A percentile compares a stretch with the other conserved stretches of the same genome.
phyloP scores from a whole-genome alignment of 371 early-diverging fungal species.

The Mortierella sp. region DNA sequence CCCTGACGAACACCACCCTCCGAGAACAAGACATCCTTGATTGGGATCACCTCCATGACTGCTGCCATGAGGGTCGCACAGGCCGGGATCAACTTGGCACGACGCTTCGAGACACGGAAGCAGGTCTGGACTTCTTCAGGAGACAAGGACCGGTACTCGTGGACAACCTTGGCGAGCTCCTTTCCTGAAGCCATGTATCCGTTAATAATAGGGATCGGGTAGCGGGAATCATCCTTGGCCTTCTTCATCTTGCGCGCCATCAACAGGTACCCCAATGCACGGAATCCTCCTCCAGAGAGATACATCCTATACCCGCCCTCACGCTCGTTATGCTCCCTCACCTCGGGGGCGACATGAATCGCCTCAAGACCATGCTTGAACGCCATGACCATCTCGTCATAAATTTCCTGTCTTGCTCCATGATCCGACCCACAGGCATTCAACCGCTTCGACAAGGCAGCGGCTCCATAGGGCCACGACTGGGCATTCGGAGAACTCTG shows the following conservation, averaged over 20 bases:
- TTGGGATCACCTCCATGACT: slow-evolving; percentile 63
- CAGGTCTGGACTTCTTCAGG: slow-evolving; percentile 36
- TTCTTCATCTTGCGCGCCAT: slow-evolving; percentile 61
- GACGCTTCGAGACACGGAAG: slow-evolving; percentile 71
- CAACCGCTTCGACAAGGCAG: slow-evolving; percentile 62
- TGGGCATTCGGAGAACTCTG: slow-evolving; percentile 63
- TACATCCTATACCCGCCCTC: slow-evolving; percentile 67
- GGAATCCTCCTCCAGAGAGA: slow-evolving; percentile 75
- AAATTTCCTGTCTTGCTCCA: slow-evolving; percentile 57
- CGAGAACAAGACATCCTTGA: slow-evolving; percentile 66
- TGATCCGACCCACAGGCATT: slow-evolving; percentile 54
- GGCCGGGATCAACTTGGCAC: slow-evolving; percentile 73
- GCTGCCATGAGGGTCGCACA: slow-evolving; percentile 70
- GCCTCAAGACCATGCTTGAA: slow-evolving; percentile 59
- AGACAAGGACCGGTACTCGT: slow-evolving; percentile 26
- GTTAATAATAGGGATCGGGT: slow-evolving; percentile 74
- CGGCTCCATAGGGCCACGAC: slow-evolving; percentile 75
- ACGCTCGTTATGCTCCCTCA: slow-evolving; percentile 24
- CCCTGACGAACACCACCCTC: slow-evolving; percentile 78
- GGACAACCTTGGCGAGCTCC: slow-evolving; percentile 39
- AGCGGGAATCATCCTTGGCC: slow-evolving; percentile 43
- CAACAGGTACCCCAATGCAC: slow-evolving; percentile 70
- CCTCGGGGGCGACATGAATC: slow-evolving; percentile 21
- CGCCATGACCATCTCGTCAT: slow-evolving; percentile 59
- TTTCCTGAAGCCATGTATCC: slow-evolving; percentile 62